These are phyloP conservation scores for Borovskyia barvae DNA, from an alignment of 208 protist species.

Conservation along the genomic window DNA sequence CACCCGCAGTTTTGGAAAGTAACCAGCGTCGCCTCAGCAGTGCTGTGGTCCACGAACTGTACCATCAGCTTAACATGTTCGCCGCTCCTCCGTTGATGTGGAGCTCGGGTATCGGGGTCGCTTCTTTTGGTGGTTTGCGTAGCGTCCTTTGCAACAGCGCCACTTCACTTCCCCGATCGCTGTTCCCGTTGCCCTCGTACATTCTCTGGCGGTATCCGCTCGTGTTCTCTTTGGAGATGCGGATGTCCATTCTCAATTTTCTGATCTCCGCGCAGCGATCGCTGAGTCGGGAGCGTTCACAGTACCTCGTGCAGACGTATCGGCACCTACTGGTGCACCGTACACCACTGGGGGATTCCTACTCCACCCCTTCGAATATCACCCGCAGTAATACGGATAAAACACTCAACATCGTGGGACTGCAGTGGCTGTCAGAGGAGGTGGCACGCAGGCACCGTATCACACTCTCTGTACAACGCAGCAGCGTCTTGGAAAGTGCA, in stretches of 20 bases:
- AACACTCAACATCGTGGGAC: conserved; percentile 36
- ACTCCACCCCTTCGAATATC: too few relatives aligned
- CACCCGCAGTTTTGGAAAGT: conserved; percentile 10
- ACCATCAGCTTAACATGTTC: conserved; percentile 51
- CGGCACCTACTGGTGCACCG: conserved; percentile 17
- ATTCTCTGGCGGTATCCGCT: conserved; percentile 69
- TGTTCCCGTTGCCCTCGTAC: conserved; percentile 41
- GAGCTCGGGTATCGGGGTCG: conserved; percentile 16
- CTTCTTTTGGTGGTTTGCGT: background rate
- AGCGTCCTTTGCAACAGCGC: background rate
- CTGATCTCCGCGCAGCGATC: conserved; percentile 48
- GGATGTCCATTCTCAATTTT: conserved; percentile 54
- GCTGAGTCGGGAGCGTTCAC: conserved; percentile 23
- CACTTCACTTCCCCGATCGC: conserved; percentile 2
- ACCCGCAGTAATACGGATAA: background rate
- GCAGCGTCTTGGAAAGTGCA: conserved; percentile 40
- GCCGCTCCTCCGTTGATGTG: conserved; percentile 53
- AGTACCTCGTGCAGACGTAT: conserved; percentile 13
- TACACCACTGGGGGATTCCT: background rate
- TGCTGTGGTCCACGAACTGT: conserved; percentile 73
- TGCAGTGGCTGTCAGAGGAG: conserved; percentile 43
- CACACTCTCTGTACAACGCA: conserved; percentile 40
- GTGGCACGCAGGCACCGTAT: conserved; percentile 22
- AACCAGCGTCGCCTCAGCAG: conserved; percentile 57
- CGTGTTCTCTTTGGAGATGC: conserved; percentile 65